Conservation (phyloP, 2,329 filamentous ascomycete genomes). For the Pezicula neosporulosa region DNA sequence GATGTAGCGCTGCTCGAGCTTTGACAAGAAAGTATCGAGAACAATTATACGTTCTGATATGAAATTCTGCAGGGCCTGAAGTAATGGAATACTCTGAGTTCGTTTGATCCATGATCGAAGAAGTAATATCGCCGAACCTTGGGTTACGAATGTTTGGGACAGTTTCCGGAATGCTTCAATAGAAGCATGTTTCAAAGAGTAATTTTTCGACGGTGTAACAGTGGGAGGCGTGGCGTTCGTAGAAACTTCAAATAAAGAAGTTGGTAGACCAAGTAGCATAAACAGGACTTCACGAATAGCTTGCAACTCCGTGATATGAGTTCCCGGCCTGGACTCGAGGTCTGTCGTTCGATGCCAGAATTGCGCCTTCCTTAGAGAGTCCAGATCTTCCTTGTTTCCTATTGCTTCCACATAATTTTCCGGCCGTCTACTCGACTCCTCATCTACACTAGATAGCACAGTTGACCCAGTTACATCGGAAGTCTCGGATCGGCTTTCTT, state of each 20-base stretch:
- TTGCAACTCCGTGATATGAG: constrained; percentile 55
- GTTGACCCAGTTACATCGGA: constrained; percentile 31
- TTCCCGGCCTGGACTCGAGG: constrained; percentile 23
- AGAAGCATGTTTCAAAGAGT: constrained; percentile 32
- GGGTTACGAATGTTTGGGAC: constrained; percentile 39
- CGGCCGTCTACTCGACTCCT: constrained; percentile 21
- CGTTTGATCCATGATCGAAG: constrained; percentile 45
- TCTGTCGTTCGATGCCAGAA: constrained; percentile 38
- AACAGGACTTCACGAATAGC: constrained; percentile 75
- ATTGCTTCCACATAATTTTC: constrained; percentile 29
- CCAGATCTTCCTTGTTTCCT: constrained; percentile 28
- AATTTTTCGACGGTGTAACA: constrained; percentile 25
- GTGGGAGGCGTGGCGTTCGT: constrained; percentile 33
- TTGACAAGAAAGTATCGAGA: constrained; percentile 57
- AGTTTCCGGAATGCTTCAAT: constrained; percentile 29
- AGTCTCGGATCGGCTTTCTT: constrained; percentile 29
- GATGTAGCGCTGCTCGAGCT: constrained; percentile 58
- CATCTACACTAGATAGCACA: constrained; percentile 26
- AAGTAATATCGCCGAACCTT: constrained; percentile 42
- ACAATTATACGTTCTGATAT: constrained; percentile 40
- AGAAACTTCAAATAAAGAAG: constrained; percentile 58
- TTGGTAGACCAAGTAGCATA: constrained; percentile 79
- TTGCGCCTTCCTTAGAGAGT: constrained; percentile 39
- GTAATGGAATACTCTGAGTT: constrained; percentile 22
- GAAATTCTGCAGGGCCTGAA: constrained; percentile 26